A percentile compares a stretch with the other conserved stretches of the same genome.
Evolutionary conservation across 352 stramenopile species (phyloP).

Genomic region (Globisporangium echinulatum): DNA sequence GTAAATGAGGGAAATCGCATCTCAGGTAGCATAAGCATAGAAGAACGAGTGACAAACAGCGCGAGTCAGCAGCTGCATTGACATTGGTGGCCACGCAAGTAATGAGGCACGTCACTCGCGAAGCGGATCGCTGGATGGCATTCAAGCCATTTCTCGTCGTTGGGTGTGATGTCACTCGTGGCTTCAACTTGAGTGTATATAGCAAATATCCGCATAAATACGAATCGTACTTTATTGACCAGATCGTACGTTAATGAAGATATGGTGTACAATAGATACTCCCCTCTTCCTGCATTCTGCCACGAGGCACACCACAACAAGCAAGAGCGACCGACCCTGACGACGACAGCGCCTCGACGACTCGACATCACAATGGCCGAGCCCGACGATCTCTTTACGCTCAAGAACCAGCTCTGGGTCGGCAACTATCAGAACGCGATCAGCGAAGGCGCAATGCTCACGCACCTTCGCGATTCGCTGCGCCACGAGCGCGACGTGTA

Average conservation of each 20-base stretch:
- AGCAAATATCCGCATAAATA: background rate
- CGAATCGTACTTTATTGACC: background rate
- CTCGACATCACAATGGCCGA: constrained; percentile 60
- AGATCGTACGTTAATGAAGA: too few relatives aligned
- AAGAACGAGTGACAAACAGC: too few relatives aligned
- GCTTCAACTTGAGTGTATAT: too few relatives aligned
- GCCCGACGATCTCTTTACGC: constrained; percentile 97
- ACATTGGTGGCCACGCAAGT: too few relatives aligned
- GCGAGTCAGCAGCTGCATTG: too few relatives aligned
- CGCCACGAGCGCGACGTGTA: constrained; percentile 93
- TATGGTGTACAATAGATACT: background rate
- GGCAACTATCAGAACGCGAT: constrained; percentile 94
- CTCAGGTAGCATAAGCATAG: too few relatives aligned
- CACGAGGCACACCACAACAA: background rate
- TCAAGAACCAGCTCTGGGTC: constrained; percentile 96
- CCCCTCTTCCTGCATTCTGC: background rate
- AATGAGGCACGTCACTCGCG: too few relatives aligned
- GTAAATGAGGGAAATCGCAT: too few relatives aligned
- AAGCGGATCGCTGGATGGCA: too few relatives aligned
- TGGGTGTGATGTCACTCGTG: too few relatives aligned
- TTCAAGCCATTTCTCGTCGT: too few relatives aligned
- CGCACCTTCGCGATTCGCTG: constrained; percentile 77
- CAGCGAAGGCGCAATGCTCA: constrained; percentile 87
- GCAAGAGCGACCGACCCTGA: background rate
- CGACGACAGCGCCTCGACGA: too few relatives aligned